Base-by-base conservation (phyloP, 257 asterid genomes). In the Fraxinus pennsylvanica region DNA sequence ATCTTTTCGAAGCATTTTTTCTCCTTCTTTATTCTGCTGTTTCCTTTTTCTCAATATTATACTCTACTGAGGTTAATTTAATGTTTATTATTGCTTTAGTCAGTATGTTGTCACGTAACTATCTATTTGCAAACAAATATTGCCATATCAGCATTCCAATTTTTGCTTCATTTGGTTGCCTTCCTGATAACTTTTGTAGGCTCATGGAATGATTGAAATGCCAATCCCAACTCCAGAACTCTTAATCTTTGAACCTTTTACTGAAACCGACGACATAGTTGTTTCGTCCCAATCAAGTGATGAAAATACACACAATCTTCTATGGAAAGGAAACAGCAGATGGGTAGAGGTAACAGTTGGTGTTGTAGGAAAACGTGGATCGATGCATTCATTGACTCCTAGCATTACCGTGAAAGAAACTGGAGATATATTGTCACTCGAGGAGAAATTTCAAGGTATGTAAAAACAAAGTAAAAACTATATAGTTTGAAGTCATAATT, bases 291-390 rank as follows among this genome's bases (percentile, higher is more conserved):
- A 82, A 85, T 70, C 78, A 74, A 74, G 78, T 77, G 90, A 81
- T 65, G 87, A 77, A 78, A 88, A 84, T 68, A 73, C 86, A 19
- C 92, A 84, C 71, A 76, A 81, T 70, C 82, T 93, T 80, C 81
- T 90, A 52, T 93, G 98, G 98, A 78, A 90, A 83, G 97, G 98
- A 80, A 71, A 74, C 19, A 93, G 94, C 85, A 89, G 96, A 81
- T 93, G 98, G 98, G 98, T 93, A 50, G 98, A 93, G 85, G 88
- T 93, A 57, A 93, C 98, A 41, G 96, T 93, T 74, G 98, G 98
- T 82, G 97, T 91, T 19, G 36, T 93, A 13, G 98, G 98, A 79
- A 84, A 87, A 79, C 81, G 85, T 12, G 96, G 97, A 75, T 77
- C 91, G 29, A 90, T 93, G 98, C 87, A 67, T 79, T 93, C 98